phyloP scores from a whole-genome alignment of 345 rosid species.

The Hibiscus syriacus region DNA sequence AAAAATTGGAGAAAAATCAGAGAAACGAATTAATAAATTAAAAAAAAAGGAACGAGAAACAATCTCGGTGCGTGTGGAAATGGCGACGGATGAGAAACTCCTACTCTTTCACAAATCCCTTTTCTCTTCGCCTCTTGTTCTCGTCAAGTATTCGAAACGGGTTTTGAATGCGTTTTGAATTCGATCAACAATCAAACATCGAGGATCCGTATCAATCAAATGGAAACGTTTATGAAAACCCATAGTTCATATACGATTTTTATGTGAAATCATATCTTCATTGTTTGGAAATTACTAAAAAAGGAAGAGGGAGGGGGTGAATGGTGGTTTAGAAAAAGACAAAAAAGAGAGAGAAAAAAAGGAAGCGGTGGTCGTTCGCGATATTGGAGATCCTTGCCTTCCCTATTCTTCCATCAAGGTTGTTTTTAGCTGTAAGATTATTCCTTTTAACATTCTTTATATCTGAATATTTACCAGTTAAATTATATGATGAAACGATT shows the following conservation, averaged over 20 bases:
- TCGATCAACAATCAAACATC: neutral
- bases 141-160: neutral
- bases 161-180: neutral
- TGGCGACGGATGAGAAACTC: slow-evolving; percentile 44
- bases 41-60: slow-evolving; percentile 17
- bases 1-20: neutral
- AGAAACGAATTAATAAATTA: neutral
- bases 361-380: slow-evolving; percentile 40
- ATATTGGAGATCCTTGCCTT: slow-evolving; percentile 82
- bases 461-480: neutral
- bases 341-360: slow-evolving; percentile 7
- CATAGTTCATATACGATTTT: neutral
- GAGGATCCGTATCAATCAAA: neutral
- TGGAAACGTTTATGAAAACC: neutral
- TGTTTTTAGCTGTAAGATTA: slow-evolving; percentile 48
- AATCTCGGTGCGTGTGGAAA: slow-evolving; percentile 20
- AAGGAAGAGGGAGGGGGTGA: slow-evolving; percentile 22
- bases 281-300: slow-evolving; percentile 14
- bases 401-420: slow-evolving; percentile 67
- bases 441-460: neutral
- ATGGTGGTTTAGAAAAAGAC: slow-evolving; percentile 21
- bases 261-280: slow-evolving; percentile 6
- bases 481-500: neutral
- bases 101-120: slow-evolving; percentile 22
- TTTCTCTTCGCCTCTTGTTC: slow-evolving; percentile 8